Evolutionary conservation across 352 stramenopile species (phyloP), one percentile per base, ranked within the genome.

Genomic region (Phytophthora hibernalis): DNA sequence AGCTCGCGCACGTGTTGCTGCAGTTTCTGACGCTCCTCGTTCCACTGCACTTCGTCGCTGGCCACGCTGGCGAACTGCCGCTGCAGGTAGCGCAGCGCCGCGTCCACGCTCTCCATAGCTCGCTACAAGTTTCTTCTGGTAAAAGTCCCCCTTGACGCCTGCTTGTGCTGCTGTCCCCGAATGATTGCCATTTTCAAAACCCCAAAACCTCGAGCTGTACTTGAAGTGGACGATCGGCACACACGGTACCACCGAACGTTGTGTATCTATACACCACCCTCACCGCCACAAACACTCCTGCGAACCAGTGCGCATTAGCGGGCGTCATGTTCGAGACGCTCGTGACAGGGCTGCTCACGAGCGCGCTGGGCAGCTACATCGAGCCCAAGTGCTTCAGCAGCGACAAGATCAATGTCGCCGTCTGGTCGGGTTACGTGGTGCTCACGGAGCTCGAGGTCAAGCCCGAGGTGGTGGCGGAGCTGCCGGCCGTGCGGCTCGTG

Each of bases 401-500:
- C 60, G 86, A 96, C 76, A 95, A 95, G 59, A 93, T 96, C 60
- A 95, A 91, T 70, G 80, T 96, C 38, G 85, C 76, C 15, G 87
- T 96, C 45, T 96, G 89, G 89, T 93, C 82, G 13, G 89, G 89
- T 30, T 92, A 95, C 60, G 85, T 96, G 21, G 87, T 95, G 62
- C 82, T 96, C 56, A 85, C 79, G 49, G 75, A 90, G 55, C 70
- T 95, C 21, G 87, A 95, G 76, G 70, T 96, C 35, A 91, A 92
- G 65, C 77, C 85, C 24, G 85, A 95, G 45, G 76, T 91, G 51
- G 61, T 95, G 44, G 83, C 74, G 28, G 73, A 88, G 10, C 53
- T 86, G 40, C 85, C 83, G 18, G 80, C 87, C 24, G 56, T 95
- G 45, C 74, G 74, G 22, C 79, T 96, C 26, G 83, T 93, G 55